phyloP scores from a whole-genome alignment of 768 basidiomycete genomes.

The Mycena filopes region DNA sequence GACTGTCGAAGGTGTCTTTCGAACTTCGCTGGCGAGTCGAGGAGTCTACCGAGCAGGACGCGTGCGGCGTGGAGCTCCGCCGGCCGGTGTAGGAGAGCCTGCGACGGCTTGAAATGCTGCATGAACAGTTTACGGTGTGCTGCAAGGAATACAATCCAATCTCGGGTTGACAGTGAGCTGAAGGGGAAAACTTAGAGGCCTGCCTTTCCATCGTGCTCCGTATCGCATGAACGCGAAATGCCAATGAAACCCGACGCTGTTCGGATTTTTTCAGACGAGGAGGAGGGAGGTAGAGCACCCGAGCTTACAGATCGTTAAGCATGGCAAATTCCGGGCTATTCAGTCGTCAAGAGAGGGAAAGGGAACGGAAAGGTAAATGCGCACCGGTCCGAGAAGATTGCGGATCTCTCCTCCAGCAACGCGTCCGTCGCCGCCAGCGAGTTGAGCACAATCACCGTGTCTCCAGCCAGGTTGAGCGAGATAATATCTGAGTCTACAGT shows the following conservation, averaged over 20 bases:
- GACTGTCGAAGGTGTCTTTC: conserved; percentile 32
- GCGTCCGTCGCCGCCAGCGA: no score
- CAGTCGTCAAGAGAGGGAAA: not conserved
- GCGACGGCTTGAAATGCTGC: conserved; percentile 26
- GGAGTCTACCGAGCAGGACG: conserved; percentile 18
- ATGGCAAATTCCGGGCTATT: conserved; percentile 1
- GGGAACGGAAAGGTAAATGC: not conserved
- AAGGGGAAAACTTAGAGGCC: no score
- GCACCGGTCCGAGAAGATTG: conserved; percentile 8
- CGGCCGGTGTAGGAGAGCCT: conserved; percentile 18
- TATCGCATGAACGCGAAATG: conserved; percentile 9
- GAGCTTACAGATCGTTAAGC: conserved; percentile 2
- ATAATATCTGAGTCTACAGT: not conserved
- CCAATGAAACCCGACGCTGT: not conserved
- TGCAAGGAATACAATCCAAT: no score
- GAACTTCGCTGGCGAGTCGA: conserved; percentile 20
- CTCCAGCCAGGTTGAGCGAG: not conserved
- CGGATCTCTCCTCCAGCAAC: not conserved
- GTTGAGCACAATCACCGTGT: no score
- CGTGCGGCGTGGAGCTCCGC: conserved; percentile 16
- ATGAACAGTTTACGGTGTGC: conserved; percentile 23
- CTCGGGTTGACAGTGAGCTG: no score
- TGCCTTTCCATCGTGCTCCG: conserved; percentile 13
- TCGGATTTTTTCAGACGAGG: no score
- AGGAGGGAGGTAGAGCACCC: no score